Evolutionary conservation across 1,284 basidiomycete genomes (phyloP).

Genomic region (Apiotrichum sp.): DNA sequence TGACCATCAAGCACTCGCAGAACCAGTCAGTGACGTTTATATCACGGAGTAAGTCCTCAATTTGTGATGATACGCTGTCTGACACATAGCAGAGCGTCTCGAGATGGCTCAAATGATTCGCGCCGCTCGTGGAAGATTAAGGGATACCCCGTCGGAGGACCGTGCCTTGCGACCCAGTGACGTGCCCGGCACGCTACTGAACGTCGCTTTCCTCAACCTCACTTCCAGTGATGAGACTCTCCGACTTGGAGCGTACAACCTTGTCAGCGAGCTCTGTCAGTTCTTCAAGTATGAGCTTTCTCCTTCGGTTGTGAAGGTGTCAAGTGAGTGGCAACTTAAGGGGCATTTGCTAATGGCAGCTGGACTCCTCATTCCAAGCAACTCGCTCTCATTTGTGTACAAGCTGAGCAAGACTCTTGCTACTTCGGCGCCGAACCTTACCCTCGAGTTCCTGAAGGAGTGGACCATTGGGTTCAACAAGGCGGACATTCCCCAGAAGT

Average conservation of each 20-base stretch:
- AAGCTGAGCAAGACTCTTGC: slow-evolving; percentile 68
- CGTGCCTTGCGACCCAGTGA: slow-evolving; percentile 71
- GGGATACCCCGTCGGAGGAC: slow-evolving; percentile 54
- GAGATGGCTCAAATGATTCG: slow-evolving; percentile 54
- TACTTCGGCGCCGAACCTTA: slow-evolving; percentile 66
- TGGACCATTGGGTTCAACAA: slow-evolving; percentile 56
- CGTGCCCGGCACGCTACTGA: slow-evolving; percentile 72
- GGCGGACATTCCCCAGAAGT: slow-evolving; percentile 60
- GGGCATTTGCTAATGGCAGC: slow-evolving; percentile 8
- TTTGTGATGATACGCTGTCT: slow-evolving; percentile 29
- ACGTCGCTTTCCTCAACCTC: slow-evolving; percentile 71
- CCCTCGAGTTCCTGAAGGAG: slow-evolving; percentile 78
- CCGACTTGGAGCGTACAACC: slow-evolving; percentile 67
- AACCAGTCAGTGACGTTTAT: slow-evolving; percentile 36
- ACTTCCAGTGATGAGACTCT: slow-evolving; percentile 66
- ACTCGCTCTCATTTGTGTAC: slow-evolving; percentile 59
- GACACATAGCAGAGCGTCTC: slow-evolving; percentile 60
- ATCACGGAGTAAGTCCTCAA: slow-evolving; percentile 25
- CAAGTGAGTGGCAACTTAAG: slow-evolving; percentile 51
- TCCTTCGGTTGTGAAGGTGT: slow-evolving; percentile 55
- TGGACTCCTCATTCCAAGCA: slow-evolving; percentile 70
- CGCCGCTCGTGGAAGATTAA: slow-evolving; percentile 28
- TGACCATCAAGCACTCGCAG: slow-evolving; percentile 61
- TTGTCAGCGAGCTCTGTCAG: slow-evolving; percentile 67
- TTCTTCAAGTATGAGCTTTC: slow-evolving; percentile 71